Percentiles rank a stretch among this genome's conserved stretches.
Conservation (phyloP, 2,329 filamentous ascomycete species). For the Mariannaea sp. region DNA sequence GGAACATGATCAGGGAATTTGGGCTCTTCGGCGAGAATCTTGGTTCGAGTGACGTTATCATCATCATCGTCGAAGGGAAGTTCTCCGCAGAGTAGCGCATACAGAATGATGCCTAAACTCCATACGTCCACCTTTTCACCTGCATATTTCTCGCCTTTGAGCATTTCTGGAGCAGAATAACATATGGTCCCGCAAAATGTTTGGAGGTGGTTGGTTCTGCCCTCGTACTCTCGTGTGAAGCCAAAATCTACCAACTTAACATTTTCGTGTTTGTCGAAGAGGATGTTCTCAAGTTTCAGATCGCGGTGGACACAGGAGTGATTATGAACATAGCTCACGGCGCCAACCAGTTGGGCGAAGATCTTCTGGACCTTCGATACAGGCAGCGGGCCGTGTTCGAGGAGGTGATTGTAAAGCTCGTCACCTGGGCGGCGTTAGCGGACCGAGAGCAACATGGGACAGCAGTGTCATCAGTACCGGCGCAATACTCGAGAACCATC, state of each 20-base stretch:
- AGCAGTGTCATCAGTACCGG: conserved; percentile 59
- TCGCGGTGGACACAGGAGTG: conserved; percentile 97
- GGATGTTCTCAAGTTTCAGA: conserved; percentile 86
- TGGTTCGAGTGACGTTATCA: conserved; percentile 81
- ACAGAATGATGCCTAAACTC: conserved; percentile 85
- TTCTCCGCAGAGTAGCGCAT: conserved; percentile 80
- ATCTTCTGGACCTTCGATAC: conserved; percentile 90
- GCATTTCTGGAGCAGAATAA: conserved; percentile 97
- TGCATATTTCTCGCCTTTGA: conserved; percentile 97
- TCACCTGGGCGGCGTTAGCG: conserved; percentile 66
- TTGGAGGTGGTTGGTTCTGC: conserved; percentile 90
- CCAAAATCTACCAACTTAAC: conserved; percentile 98
- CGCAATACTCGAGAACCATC: conserved; percentile 96
- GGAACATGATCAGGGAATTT: conserved; percentile 82
- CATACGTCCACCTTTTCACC: conserved; percentile 98
- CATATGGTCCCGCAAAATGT: conserved; percentile 98
- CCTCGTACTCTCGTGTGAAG: conserved; percentile 96
- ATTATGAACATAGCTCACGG: conserved; percentile 92
- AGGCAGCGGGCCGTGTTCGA: conserved; percentile 82
- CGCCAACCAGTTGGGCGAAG: conserved; percentile 93
- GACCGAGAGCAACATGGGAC: background rate
- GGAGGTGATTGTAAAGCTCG: conserved; percentile 95
- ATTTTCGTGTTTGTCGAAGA: conserved; percentile 95
- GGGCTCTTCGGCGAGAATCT: conserved; percentile 85
- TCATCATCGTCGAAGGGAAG: conserved; percentile 97